phyloP scores from a whole-genome alignment of 2,329 filamentous ascomycete species.

The Aspergillus piperis region DNA sequence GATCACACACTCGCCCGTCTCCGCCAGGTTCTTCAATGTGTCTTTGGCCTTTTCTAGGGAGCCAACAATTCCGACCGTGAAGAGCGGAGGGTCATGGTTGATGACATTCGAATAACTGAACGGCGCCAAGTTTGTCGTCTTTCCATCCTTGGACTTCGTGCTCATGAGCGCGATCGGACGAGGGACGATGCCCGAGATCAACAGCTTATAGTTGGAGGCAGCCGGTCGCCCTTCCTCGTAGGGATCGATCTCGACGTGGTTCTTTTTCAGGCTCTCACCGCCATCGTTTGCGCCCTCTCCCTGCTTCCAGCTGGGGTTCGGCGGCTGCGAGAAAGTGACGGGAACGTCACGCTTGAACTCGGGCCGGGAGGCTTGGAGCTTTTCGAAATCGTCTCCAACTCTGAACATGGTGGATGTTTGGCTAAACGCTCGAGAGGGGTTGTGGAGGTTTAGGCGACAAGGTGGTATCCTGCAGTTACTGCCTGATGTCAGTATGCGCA shows the following conservation, averaged over 20 bases:
- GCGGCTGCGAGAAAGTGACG: slow-evolving; percentile 44
- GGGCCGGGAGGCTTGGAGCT: slow-evolving; percentile 45
- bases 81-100: slow-evolving; percentile 82
- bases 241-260: slow-evolving; percentile 79
- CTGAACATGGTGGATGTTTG: slow-evolving; percentile 29
- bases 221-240: slow-evolving; percentile 68
- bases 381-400: slow-evolving; percentile 34
- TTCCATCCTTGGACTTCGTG: slow-evolving; percentile 63
- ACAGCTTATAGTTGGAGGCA: slow-evolving; percentile 83
- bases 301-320: slow-evolving; percentile 45
- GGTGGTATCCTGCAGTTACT: background rate
- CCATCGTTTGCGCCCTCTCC: slow-evolving; percentile 48
- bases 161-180: slow-evolving; percentile 72
- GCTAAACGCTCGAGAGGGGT: slow-evolving; percentile 15
- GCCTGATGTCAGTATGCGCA: background rate
- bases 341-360: slow-evolving; percentile 39
- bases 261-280: slow-evolving; percentile 52
- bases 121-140: slow-evolving; percentile 74
- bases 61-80: slow-evolving; percentile 65
- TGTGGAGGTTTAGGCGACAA: background rate
- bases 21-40: slow-evolving; percentile 71
- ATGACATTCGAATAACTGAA: slow-evolving; percentile 86
- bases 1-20: slow-evolving; percentile 74
- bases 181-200: slow-evolving; percentile 81
- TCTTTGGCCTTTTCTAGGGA: slow-evolving; percentile 70